phyloP scores from a whole-genome alignment of 1,284 basidiomycete genomes.

The Marasmius fiardii region DNA sequence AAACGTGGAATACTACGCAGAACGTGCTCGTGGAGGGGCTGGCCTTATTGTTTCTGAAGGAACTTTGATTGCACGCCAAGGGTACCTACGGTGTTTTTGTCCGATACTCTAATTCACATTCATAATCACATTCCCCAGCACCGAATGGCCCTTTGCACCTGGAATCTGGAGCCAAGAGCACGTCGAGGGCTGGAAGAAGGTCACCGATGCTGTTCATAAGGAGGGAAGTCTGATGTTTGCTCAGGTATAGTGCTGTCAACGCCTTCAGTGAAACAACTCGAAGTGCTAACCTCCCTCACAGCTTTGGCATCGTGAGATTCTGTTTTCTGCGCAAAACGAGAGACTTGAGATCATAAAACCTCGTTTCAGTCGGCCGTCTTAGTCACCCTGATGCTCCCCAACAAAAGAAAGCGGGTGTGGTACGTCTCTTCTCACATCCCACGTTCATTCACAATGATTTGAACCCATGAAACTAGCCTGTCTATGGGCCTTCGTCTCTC shows the following conservation, averaged over 20 bases:
- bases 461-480: conserved; percentile 22
- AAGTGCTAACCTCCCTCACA: neutral
- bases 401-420: conserved; percentile 7
- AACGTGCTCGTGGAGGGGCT: conserved; percentile 33
- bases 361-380: neutral
- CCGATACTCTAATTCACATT: too few species aligned
- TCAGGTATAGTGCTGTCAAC: conserved; percentile 21
- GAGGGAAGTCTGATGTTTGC: conserved; percentile 31
- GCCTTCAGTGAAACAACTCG: neutral
- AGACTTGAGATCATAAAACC: neutral
- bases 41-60: conserved; percentile 46
- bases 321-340: neutral
- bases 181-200: conserved; percentile 34
- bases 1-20: conserved; percentile 42
- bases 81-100: too few species aligned
- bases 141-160: too few species aligned
- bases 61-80: conserved; percentile 35
- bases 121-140: too few species aligned
- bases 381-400: neutral
- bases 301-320: neutral
- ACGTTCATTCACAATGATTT: conserved; percentile 9
- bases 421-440: neutral
- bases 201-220: conserved; percentile 33
- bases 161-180: conserved; percentile 16
- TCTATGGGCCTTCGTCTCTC: conserved; percentile 34